Evolutionary conservation across 1,139 yeast species (phyloP).

Genomic region (Meyerozyma guilliermondii): DNA sequence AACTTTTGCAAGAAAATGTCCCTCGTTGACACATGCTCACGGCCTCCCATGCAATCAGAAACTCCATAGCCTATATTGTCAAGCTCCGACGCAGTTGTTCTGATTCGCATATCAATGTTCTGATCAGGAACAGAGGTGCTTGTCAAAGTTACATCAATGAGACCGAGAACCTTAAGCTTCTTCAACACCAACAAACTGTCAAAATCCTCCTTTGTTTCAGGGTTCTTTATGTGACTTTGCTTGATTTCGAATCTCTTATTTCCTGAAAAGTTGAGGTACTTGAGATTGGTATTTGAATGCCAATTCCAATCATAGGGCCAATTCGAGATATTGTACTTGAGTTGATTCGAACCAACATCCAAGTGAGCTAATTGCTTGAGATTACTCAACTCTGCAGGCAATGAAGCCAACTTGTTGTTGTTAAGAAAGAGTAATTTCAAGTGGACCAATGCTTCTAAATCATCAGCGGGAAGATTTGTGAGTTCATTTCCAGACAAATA

Average conservation of each 20-base stretch:
- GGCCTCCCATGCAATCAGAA: constrained; percentile 76
- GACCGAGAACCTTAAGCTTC: constrained; percentile 69
- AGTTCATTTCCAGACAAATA: constrained; percentile 82
- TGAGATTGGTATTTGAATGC: constrained; percentile 77
- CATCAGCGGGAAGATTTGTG: constrained; percentile 80
- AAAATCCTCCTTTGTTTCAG: constrained; percentile 47
- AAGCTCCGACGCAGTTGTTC: constrained; percentile 86
- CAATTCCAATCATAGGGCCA: constrained; percentile 98
- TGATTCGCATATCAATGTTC: constrained; percentile 71
- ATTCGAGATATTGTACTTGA: constrained; percentile 88
- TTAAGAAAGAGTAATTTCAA: constrained; percentile 67
- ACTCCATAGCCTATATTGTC: constrained; percentile 84
- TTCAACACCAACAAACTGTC: constrained; percentile 77
- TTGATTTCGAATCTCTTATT: constrained; percentile 87
- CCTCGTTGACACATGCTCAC: constrained; percentile 64
- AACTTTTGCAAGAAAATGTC: constrained; percentile 87
- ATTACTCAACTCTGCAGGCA: constrained; percentile 86
- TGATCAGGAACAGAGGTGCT: constrained; percentile 87
- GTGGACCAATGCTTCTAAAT: constrained; percentile 56
- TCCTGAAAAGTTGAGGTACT: constrained; percentile 84
- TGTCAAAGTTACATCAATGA: constrained; percentile 92
- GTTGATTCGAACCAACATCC: constrained; percentile 88
- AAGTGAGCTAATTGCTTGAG: constrained; percentile 60
- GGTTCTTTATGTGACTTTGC: constrained; percentile 47
- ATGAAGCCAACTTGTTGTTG: constrained; percentile 77